Percentiles rank a stretch among this genome's conserved stretches.
Conservation (phyloP, 2,329 filamentous ascomycete genomes). For the Aureobasidium sp. region DNA sequence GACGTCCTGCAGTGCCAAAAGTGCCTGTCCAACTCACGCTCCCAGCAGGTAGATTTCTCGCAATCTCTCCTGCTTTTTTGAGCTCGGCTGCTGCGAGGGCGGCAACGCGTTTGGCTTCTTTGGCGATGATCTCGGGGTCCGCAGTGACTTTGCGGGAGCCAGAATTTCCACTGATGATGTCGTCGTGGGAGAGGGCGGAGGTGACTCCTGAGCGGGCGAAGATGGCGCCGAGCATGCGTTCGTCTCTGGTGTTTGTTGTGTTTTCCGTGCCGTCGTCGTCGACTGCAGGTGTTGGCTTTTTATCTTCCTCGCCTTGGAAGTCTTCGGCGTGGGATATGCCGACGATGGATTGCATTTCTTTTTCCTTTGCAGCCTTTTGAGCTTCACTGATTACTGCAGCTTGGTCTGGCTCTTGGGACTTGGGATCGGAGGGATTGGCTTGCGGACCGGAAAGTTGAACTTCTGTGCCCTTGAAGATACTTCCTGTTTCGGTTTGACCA, state of each 20-base stretch:
- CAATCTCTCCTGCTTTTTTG: constrained; percentile 62
- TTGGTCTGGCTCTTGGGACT: neutral
- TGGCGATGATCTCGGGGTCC: constrained; percentile 68
- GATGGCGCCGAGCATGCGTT: constrained; percentile 78
- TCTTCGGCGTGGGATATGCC: constrained; percentile 37
- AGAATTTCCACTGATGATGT: constrained; percentile 71
- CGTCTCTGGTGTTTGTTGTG: constrained; percentile 23
- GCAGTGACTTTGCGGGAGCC: constrained; percentile 49
- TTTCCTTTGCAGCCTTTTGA: neutral
- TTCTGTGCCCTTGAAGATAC: constrained; percentile 81
- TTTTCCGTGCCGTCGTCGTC: constrained; percentile 7
- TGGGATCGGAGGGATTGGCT: constrained; percentile 16
- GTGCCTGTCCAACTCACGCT: constrained; percentile 92
- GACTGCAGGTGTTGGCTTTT: neutral
- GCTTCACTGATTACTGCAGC: neutral
- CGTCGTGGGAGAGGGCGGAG: constrained; percentile 86
- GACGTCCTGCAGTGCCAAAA: constrained; percentile 67
- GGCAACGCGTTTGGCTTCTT: constrained; percentile 73
- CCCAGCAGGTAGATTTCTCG: constrained; percentile 65
- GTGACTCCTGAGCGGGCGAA: constrained; percentile 81
- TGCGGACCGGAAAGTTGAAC: constrained; percentile 47
- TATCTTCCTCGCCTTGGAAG: constrained; percentile 27
- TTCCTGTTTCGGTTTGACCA: constrained; percentile 71
- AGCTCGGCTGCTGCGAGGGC: constrained; percentile 70
- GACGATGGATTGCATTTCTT: constrained; percentile 23